Conservation (phyloP, 2,329 filamentous ascomycete genomes). For the Claviceps sp. region DNA sequence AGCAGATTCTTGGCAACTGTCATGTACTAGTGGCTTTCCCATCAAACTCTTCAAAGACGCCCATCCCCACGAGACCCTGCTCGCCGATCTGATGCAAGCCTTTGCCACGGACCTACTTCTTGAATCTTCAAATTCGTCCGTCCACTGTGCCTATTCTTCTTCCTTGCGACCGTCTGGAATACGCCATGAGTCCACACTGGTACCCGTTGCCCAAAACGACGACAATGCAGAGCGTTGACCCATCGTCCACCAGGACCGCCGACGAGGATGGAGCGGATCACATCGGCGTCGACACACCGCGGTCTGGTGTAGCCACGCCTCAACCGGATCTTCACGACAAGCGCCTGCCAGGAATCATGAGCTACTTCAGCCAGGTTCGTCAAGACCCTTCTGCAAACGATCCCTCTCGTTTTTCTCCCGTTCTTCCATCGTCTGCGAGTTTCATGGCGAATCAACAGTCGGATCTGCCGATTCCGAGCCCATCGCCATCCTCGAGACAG, state of each 20-base stretch:
- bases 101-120: neutral
- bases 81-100: neutral
- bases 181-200: constrained; percentile 1
- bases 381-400: constrained; percentile 52
- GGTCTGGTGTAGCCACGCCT: constrained; percentile 84
- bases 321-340: constrained; percentile 91
- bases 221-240: constrained; percentile 38
- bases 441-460: constrained; percentile 12
- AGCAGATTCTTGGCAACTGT: constrained; percentile 20
- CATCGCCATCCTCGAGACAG: constrained; percentile 17
- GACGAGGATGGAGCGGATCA: constrained; percentile 63
- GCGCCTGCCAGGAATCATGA: constrained; percentile 88
- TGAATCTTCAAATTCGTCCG: neutral
- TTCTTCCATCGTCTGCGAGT: constrained; percentile 26
- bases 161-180: neutral
- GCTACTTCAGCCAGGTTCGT: constrained; percentile 99
- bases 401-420: constrained; percentile 18
- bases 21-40: constrained; percentile 28
- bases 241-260: constrained; percentile 37
- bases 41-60: constrained; percentile 6
- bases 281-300: constrained; percentile 73
- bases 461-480: constrained; percentile 12
- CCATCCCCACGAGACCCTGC: constrained; percentile 14
- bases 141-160: neutral
- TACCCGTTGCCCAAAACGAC: constrained; percentile 12